phyloP scores from a whole-genome alignment of 257 asterid genomes.

The Salvia rosmarinus region DNA sequence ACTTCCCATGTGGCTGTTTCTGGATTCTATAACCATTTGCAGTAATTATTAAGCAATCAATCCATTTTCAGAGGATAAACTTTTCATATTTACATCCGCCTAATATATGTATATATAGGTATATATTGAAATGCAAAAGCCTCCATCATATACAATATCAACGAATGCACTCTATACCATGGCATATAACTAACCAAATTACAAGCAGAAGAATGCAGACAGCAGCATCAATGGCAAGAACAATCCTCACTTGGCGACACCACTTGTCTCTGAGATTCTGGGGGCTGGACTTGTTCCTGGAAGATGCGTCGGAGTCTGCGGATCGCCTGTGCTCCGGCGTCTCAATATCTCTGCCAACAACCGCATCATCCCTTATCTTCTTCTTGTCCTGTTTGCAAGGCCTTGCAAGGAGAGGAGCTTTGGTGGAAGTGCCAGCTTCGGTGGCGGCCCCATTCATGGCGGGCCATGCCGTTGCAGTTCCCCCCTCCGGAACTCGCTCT shows the following conservation, averaged over 20 bases:
- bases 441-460: slow-evolving; percentile 42
- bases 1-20: slow-evolving; percentile 16
- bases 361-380: slow-evolving; percentile 47
- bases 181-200: slow-evolving; percentile 72
- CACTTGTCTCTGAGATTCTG: slow-evolving; percentile 51
- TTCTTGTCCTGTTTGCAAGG: slow-evolving; percentile 57
- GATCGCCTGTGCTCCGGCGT: slow-evolving; percentile 54
- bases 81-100: not conserved
- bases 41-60: slow-evolving; percentile 22
- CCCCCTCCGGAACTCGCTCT: slow-evolving; percentile 38
- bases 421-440: slow-evolving; percentile 49
- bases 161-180: slow-evolving; percentile 63
- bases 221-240: slow-evolving; percentile 67
- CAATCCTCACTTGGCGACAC: slow-evolving; percentile 65
- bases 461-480: slow-evolving; percentile 34
- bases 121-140: not conserved
- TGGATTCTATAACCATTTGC: slow-evolving; percentile 17
- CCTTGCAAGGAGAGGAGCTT: slow-evolving; percentile 70
- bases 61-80: slow-evolving; percentile 1
- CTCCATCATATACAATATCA: slow-evolving; percentile 31
- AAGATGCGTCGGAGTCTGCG: not conserved
- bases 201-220: slow-evolving; percentile 58
- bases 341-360: slow-evolving; percentile 52
- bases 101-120: not conserved
- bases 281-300: slow-evolving; percentile 43